Evolutionary conservation across 495 filamentous ascomycete species (phyloP), one percentile per base, ranked within the genome.

Genomic region (Venustampulla echinocandica): DNA sequence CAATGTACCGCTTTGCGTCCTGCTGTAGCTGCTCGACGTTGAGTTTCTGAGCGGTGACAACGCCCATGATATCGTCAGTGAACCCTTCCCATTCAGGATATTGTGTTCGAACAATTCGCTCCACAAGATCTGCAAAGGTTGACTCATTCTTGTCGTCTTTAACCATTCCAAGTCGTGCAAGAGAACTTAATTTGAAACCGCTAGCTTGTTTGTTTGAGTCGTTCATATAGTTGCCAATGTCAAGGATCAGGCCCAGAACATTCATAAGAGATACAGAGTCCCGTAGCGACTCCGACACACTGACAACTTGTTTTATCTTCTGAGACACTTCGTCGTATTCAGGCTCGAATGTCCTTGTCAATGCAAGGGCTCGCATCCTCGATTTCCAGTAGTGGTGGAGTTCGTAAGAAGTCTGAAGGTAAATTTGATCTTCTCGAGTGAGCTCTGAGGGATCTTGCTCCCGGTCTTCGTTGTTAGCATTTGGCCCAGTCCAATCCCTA

Each of bases 201-300:
- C 82, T 85, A 1, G 93, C 92, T 64, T 97, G 93, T 66, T 98
- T 98, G 64, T 95, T 96, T 38, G 89, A 81, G 57, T 97, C 92
- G 68, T 98, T 98, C 92, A 98, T 98, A 73, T 92, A 98, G 60
- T 98, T 98, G 60, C 92, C 92, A 58, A 98, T 94, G 65, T 95
- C 88, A 54, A 97, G 71, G 62, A 98, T 98, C 38, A 98, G 70
- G 49, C 90, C 90, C 17, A 98, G 81, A 33, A 98, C 87, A 50
- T 92, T 95, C 79, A 96, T 95, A 55, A 98, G 68, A 6, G 87
- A 79, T 2, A 93, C 87, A 2, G 90, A 96, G 54, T 90, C 87
- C 22, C 90, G 76, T 36, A 98, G 66, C 13, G 86, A 84, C 64
- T 98, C 93, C 36, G 88, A 88, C 19, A 93, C 89, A 39, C 67